phyloP scores from a whole-genome alignment of 1,284 basidiomycete genomes.

The Coriolopsis trogii region DNA sequence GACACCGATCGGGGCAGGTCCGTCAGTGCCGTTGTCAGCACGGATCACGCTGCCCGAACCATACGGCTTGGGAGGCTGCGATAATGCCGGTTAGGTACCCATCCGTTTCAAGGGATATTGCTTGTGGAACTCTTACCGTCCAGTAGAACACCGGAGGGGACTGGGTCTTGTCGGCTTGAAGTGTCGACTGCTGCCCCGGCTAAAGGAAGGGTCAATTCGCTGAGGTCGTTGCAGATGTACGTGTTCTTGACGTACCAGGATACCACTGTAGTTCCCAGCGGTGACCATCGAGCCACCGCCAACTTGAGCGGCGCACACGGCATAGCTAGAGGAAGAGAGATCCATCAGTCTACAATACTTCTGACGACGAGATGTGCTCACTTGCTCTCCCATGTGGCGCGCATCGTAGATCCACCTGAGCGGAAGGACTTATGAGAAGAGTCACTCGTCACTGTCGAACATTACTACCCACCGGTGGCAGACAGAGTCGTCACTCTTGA shows the following conservation, averaged over 20 bases:
- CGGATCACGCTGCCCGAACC: not conserved
- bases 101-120: not conserved
- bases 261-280: constrained; percentile 4
- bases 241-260: not conserved
- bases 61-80: not conserved
- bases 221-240: not conserved
- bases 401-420: not conserved
- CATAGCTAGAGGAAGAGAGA: not conserved
- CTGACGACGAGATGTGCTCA: not conserved
- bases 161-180: not conserved
- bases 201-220: not conserved
- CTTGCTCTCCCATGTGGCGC: constrained; percentile 3
- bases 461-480: not conserved
- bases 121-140: not conserved
- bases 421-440: not conserved
- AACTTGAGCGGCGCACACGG: not conserved
- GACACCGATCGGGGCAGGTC: not conserved
- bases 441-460: not conserved
- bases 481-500: constrained; percentile 9
- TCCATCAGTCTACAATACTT: not conserved
- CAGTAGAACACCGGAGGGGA: constrained; percentile 3
- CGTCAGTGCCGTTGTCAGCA: constrained; percentile 1
- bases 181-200: constrained; percentile 1
- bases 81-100: not conserved
- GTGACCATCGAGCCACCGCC: not conserved